Conservation (phyloP, 2,329 filamentous ascomycete genomes). For the Colletotrichum lupini region DNA sequence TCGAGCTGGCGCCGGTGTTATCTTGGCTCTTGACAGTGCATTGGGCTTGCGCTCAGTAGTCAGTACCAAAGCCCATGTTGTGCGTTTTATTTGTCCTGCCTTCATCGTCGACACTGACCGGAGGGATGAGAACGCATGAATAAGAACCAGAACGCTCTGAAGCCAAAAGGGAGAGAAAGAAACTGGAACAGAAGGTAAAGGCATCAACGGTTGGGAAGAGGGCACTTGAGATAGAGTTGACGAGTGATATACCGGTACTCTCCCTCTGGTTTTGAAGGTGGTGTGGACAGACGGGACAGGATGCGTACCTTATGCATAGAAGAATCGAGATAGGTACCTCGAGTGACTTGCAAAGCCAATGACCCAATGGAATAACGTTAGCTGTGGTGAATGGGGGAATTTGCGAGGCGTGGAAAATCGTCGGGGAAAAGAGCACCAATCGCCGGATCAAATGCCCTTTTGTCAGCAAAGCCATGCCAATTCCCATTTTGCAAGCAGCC, state of each 20-base stretch:
- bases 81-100: neutral
- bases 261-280: neutral
- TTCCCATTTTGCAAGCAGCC: neutral
- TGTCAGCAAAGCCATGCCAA: neutral
- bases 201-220: neutral
- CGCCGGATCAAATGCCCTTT: neutral
- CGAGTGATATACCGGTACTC: neutral
- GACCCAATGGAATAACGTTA: neutral
- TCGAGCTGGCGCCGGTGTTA: neutral
- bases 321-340: neutral
- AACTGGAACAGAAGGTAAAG: neutral
- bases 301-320: neutral
- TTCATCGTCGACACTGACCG: neutral
- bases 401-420: constrained; percentile 18
- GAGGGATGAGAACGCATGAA: neutral
- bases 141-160: neutral
- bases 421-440: constrained; percentile 30
- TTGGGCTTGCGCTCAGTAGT: constrained; percentile 26
- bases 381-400: neutral
- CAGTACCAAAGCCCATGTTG: constrained; percentile 1
- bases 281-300: neutral
- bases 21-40: constrained; percentile 16
- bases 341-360: neutral
- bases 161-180: neutral
- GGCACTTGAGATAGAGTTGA: constrained; percentile 23